Evolutionary conservation across 1,284 basidiomycete genomes (phyloP), one percentile per base, ranked within the genome.

Genomic region (Trichosporon coremiiforme): DNA sequence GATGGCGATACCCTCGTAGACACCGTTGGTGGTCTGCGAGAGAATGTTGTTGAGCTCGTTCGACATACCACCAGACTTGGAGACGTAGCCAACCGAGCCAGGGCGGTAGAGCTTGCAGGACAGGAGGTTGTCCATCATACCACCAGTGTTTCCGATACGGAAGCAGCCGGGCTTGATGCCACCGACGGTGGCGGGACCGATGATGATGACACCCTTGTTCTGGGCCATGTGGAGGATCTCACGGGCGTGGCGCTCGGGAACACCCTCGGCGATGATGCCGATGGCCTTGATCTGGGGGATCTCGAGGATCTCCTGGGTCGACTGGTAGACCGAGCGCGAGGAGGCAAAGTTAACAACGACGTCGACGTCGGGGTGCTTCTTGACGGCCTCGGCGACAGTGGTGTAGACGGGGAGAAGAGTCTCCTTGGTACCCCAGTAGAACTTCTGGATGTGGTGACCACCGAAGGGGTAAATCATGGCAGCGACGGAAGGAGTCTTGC

Each of bases 391-490:
- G 70, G 89, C 90, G 76, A 98, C 88, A 73, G 89, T 90, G 35
- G 96, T 97, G 87, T 98, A 99, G 69, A 99, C 96, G 63, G 96
- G 96, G 55, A 99, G 89, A 62, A 99, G 90, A 1, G 95, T 97
- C 88, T 99, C 96, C 87, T 94, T 95, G 71, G 97, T 99, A 72
- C 96, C 96, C 96, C 96, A 99, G 89, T 99, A 95, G 88, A 98
- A 97, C 88, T 99, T 99, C 86, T 99, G 96, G 84, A 98, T 97
- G 86, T 98, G 96, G 86, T 98, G 96, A 38, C 96, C 96, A 82
- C 96, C 96, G 85, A 99, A 99, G 82, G 97, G 97, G 85, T 99
- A 99, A 84, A 99, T 98, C 96, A 99, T 99, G 68, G 97, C 96
- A 50, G 96, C 96, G 74, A 99, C 96, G 67, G 91, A 94, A 64